phyloP scores from a whole-genome alignment of 331 rosid species.

The Quercus tomentella region DNA sequence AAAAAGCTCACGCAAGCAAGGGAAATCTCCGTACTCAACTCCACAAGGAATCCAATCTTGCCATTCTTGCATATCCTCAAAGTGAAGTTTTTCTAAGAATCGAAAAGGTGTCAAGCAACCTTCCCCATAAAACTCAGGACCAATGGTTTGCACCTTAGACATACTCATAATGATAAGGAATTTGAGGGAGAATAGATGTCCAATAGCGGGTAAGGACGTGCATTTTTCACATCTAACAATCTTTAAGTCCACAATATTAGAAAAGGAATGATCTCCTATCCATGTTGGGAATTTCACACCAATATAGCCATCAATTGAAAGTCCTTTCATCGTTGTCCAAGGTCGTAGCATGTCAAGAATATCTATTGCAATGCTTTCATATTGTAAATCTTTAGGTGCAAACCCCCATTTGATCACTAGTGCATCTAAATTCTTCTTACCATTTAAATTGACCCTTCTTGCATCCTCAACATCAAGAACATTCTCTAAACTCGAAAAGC shows the following conservation, averaged over 20 bases:
- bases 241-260: background rate
- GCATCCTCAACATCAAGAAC: background rate
- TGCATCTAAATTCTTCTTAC: background rate
- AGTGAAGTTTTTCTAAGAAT: background rate
- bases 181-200: background rate
- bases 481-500: conserved; percentile 11
- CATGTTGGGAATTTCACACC: background rate
- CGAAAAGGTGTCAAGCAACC: background rate
- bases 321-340: too few relatives aligned
- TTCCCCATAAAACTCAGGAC: conserved; percentile 1
- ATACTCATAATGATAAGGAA: too few relatives aligned
- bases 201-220: conserved; percentile 1
- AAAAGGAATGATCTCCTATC: conserved; percentile 2
- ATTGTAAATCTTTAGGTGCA: background rate
- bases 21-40: too few relatives aligned
- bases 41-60: too few relatives aligned
- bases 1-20: background rate
- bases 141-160: too few relatives aligned
- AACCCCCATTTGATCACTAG: conserved; percentile 7
- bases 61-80: background rate
- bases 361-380: background rate
- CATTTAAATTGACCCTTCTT: background rate
- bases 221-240: conserved; percentile 11
- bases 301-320: too few relatives aligned
- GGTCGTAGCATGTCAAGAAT: conserved; percentile 4